Percentiles rank a stretch among this genome's conserved stretches.
Evolutionary conservation across 768 basidiomycete genomes (phyloP).

Genomic region (Candolleomyces eurysporus): DNA sequence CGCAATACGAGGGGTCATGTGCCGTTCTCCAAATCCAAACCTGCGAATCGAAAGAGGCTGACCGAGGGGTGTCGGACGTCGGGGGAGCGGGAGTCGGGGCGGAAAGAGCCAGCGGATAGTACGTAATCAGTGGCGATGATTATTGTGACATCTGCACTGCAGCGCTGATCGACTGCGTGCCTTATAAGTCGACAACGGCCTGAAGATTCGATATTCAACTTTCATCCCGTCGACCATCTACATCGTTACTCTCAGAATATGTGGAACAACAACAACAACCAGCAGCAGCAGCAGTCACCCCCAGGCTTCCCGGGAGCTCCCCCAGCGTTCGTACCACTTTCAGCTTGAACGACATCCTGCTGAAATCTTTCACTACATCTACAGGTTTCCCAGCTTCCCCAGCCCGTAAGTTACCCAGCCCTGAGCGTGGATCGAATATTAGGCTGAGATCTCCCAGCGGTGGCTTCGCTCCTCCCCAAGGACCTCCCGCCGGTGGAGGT

Average conservation of each 20-base stretch:
- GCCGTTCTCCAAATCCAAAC: too few species aligned
- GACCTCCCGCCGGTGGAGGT: constrained; percentile 27
- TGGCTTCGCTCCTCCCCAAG: constrained; percentile 13
- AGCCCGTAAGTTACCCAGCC: constrained; percentile 18
- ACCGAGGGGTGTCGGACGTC: too few species aligned
- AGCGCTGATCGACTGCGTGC: not conserved
- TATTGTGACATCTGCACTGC: not conserved
- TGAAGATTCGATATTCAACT: not conserved
- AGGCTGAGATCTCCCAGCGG: constrained; percentile 1
- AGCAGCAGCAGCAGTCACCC: constrained; percentile 16
- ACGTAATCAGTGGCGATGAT: too few species aligned
- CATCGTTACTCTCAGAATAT: constrained; percentile 11
- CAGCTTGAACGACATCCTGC: not conserved
- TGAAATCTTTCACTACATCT: not conserved
- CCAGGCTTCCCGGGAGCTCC: constrained; percentile 17
- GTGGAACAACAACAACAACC: constrained; percentile 33
- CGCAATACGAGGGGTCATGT: too few species aligned
- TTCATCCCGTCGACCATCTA: not conserved
- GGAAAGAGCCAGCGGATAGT: too few species aligned
- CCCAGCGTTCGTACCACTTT: constrained; percentile 18
- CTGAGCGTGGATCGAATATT: not conserved
- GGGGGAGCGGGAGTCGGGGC: too few species aligned
- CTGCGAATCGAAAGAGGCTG: too few species aligned
- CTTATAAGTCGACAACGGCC: not conserved
- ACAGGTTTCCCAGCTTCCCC: constrained; percentile 29